These are phyloP conservation scores for Aspergillus phoenicis DNA, from an alignment of 2,329 filamentous ascomycete genomes.

Conservation along the genomic window DNA sequence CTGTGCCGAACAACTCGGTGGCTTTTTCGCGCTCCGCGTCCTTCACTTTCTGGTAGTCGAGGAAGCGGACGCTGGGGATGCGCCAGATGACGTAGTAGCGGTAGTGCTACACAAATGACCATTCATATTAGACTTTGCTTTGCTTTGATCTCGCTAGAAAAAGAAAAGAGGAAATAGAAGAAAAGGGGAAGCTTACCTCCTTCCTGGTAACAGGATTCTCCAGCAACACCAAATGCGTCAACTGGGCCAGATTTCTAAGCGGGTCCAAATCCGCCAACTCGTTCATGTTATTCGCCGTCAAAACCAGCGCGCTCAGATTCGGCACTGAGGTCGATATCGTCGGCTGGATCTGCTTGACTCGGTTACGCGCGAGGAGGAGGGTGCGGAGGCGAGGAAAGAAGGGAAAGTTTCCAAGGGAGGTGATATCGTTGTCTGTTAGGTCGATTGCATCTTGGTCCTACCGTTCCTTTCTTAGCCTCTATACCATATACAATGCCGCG, in stretches of 20 bases:
- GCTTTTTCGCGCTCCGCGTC: constrained; percentile 78
- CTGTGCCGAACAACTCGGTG: constrained; percentile 78
- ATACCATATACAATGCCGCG: too few species aligned
- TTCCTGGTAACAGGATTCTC: constrained; percentile 92
- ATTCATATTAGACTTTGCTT: background rate
- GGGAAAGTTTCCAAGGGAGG: constrained; percentile 86
- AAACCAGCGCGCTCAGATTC: constrained; percentile 76
- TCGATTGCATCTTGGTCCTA: constrained; percentile 96
- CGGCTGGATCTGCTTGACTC: constrained; percentile 78
- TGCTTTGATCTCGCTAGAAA: background rate
- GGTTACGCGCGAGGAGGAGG: constrained; percentile 86
- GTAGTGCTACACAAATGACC: constrained; percentile 67
- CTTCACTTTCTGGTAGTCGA: constrained; percentile 92
- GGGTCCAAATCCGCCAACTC: constrained; percentile 88
- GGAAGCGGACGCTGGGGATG: constrained; percentile 79
- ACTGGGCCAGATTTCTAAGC: constrained; percentile 65
- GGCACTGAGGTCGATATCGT: constrained; percentile 75
- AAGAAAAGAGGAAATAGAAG: background rate
- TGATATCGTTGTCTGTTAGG: constrained; percentile 97
- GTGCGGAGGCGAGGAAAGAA: constrained; percentile 85
- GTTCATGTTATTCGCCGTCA: constrained; percentile 77
- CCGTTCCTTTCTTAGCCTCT: background rate
- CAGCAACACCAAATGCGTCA: constrained; percentile 78
- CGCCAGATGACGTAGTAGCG: constrained; percentile 89
- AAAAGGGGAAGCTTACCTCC: constrained; percentile 64